Percentiles rank a stretch among this genome's conserved stretches.
phyloP scores from a whole-genome alignment of 2,329 filamentous ascomycete genomes.

The Calonectria hongkongensis region DNA sequence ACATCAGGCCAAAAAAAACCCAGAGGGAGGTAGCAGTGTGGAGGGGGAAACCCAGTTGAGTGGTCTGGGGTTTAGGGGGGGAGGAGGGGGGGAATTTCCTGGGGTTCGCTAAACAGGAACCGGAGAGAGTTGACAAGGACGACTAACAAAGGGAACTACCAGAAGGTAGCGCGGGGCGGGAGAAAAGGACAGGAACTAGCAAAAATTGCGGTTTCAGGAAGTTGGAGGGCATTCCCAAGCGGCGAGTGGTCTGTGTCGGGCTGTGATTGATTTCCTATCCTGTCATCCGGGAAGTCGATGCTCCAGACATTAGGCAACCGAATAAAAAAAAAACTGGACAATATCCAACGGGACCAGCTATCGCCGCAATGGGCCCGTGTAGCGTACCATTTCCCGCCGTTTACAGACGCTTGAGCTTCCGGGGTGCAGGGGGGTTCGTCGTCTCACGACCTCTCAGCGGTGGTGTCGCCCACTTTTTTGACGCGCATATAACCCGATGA shows the following conservation, averaged over 20 bases:
- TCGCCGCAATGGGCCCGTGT: constrained; percentile 25
- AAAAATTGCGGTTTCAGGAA: constrained; percentile 39
- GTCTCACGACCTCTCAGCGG: constrained; percentile 9
- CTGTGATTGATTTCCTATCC: background rate
- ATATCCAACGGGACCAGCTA: constrained; percentile 6
- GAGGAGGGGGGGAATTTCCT: constrained; percentile 10
- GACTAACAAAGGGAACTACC: background rate
- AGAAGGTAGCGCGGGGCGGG: background rate
- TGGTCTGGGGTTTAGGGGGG: constrained; percentile 19
- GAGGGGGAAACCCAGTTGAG: background rate
- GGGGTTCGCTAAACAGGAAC: constrained; percentile 24
- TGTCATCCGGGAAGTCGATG: background rate
- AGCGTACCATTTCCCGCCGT: constrained; percentile 31
- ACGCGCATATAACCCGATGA: constrained; percentile 22
- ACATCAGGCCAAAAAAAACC: constrained; percentile 25
- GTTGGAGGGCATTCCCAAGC: constrained; percentile 42
- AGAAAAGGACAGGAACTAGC: background rate
- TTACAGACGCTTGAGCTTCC: constrained; percentile 21
- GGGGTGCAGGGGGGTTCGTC: constrained; percentile 20
- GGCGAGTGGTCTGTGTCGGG: constrained; percentile 22
- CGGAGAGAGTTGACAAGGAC: background rate
- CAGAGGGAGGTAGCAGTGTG: constrained; percentile 1
- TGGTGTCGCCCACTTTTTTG: constrained; percentile 25
- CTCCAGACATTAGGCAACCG: constrained; percentile 15
- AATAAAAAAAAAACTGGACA: constrained; percentile 6